Conservation (phyloP, 345 rosid genomes). For the Xanthoceras sorbifolium region DNA sequence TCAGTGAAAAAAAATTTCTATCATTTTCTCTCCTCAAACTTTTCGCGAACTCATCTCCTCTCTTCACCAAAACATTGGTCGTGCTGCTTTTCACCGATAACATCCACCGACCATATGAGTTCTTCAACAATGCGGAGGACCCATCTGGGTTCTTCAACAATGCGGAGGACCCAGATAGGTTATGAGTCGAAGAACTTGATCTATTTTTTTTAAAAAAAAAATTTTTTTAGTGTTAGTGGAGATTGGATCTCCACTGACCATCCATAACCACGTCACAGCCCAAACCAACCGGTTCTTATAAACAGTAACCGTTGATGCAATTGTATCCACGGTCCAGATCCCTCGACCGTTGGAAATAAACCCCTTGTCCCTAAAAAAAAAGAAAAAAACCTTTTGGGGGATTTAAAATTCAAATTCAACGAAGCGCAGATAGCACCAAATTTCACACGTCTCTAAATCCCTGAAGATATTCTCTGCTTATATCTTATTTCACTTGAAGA, state of each 20-base stretch:
- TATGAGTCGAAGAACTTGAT: too few relatives aligned
- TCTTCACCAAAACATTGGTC: too few relatives aligned
- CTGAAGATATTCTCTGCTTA: background rate
- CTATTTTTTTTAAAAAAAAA: too few relatives aligned
- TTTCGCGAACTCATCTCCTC: too few relatives aligned
- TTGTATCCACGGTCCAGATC: conserved; percentile 37
- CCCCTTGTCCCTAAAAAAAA: background rate
- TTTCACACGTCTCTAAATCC: background rate
- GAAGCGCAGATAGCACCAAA: background rate
- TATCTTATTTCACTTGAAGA: background rate
- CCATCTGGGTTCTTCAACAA: background rate
- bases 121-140: background rate
- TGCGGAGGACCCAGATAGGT: background rate
- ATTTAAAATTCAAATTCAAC: conserved; percentile 27
- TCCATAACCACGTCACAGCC: too few relatives aligned
- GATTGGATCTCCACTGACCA: too few relatives aligned
- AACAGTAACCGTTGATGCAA: conserved; percentile 34
- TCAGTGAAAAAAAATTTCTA: too few relatives aligned
- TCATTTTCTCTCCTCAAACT: too few relatives aligned
- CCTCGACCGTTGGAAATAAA: conserved; percentile 50
- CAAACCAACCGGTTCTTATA: conserved; percentile 47
- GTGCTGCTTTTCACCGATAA: too few relatives aligned
- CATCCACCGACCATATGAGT: too few relatives aligned
- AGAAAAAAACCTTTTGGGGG: background rate
- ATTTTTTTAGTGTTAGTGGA: too few relatives aligned